A percentile compares a stretch with the other conserved stretches of the same genome.
Evolutionary conservation across 345 rosid genomes (phyloP).

Genomic region (Brassica rapa): DNA sequence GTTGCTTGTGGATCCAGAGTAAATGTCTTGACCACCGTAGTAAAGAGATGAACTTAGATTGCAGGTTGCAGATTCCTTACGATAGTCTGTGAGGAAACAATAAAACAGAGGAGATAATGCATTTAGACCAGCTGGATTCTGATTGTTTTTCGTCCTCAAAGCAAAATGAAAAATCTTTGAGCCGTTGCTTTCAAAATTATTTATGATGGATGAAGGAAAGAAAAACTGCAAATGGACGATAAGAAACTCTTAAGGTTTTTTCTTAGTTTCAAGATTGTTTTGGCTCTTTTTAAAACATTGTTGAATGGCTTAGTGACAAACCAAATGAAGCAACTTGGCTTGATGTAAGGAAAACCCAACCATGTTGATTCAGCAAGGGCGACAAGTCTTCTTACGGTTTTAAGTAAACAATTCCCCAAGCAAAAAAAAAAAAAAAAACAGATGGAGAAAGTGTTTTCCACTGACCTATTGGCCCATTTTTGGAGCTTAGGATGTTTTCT

Average conservation of each 20-base stretch:
- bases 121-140: neutral
- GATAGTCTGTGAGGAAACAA: conserved; percentile 37
- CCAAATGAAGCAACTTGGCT: neutral
- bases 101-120: conserved; percentile 1
- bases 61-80: conserved; percentile 50
- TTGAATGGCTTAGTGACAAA: neutral
- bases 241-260: neutral
- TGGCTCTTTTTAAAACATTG: neutral
- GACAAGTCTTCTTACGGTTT: neutral
- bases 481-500: conserved; percentile 50
- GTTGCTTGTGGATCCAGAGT: conserved; percentile 46
- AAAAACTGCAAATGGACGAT: neutral
- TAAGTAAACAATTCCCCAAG: neutral
- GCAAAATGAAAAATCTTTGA: neutral
- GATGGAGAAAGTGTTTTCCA: conserved; percentile 9
- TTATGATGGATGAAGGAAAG: neutral
- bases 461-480: conserved; percentile 55
- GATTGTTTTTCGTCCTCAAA: neutral
- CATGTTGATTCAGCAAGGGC: conserved; percentile 9
- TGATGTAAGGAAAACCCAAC: neutral
- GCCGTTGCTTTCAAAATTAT: neutral
- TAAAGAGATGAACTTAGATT: conserved; percentile 85
- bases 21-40: conserved; percentile 86
- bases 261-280: neutral
- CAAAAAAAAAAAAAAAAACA: neutral